Evolutionary conservation across 768 basidiomycete species (phyloP).

Genomic region (Russula ochroleuca): DNA sequence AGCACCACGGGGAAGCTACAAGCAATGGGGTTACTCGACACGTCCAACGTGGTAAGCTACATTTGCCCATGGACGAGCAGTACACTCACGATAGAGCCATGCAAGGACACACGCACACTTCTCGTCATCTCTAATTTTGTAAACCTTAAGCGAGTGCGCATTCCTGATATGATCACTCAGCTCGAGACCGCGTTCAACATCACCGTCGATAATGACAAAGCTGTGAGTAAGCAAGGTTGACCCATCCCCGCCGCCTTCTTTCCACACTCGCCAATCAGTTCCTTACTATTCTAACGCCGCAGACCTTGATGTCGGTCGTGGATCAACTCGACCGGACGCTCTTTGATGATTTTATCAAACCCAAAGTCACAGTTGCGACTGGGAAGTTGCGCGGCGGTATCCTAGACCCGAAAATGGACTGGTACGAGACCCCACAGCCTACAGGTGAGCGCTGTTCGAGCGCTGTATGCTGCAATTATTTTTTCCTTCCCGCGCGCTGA

Average conservation of each 20-base stretch:
- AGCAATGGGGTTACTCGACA: slow-evolving; percentile 53
- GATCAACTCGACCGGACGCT: slow-evolving; percentile 82
- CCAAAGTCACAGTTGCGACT: slow-evolving; percentile 67
- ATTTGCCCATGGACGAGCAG: slow-evolving; percentile 3
- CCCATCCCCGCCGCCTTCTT: neutral
- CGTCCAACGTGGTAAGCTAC: slow-evolving; percentile 54
- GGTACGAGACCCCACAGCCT: slow-evolving; percentile 92
- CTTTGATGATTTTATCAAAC: slow-evolving; percentile 83
- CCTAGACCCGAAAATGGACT: slow-evolving; percentile 77
- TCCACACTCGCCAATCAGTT: slow-evolving; percentile 5
- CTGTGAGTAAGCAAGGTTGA: slow-evolving; percentile 38
- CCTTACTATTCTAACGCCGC: neutral
- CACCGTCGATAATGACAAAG: slow-evolving; percentile 66
- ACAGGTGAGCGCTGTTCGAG: slow-evolving; percentile 52
- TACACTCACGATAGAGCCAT: neutral
- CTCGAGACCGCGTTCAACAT: slow-evolving; percentile 73
- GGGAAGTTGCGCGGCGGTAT: slow-evolving; percentile 74
- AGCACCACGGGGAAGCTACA: slow-evolving; percentile 38
- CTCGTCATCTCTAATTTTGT: slow-evolving; percentile 87
- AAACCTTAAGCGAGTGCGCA: slow-evolving; percentile 60
- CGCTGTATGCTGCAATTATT: neutral
- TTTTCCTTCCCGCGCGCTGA: neutral
- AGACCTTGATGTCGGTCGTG: slow-evolving; percentile 75
- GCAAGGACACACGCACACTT: slow-evolving; percentile 78
- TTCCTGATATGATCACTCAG: slow-evolving; percentile 77